Evolutionary conservation across 352 stramenopile species (phyloP).

Genomic region (Phytopythium delawarense): DNA sequence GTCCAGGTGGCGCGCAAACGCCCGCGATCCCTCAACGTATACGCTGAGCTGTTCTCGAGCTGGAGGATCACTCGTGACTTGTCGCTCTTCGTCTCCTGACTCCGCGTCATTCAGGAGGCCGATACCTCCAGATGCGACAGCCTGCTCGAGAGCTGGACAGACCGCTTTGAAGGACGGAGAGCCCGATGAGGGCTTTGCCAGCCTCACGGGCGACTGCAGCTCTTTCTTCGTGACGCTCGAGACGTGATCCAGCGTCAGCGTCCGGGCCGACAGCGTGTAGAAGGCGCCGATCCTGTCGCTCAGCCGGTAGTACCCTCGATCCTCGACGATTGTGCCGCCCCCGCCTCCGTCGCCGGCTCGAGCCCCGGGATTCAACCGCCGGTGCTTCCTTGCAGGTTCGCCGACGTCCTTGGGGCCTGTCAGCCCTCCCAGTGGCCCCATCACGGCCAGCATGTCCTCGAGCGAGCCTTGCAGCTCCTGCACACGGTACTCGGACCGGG

Average conservation of each 20-base stretch:
- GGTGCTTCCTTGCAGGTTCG: constrained; percentile 30
- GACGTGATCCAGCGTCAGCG: constrained; percentile 66
- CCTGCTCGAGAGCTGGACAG: constrained; percentile 49
- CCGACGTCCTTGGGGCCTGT: constrained; percentile 24
- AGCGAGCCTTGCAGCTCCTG: constrained; percentile 23
- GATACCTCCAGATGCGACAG: background rate
- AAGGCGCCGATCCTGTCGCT: constrained; percentile 76
- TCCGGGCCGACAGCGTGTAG: constrained; percentile 66
- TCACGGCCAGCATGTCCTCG: constrained; percentile 54
- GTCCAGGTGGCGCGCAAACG: constrained; percentile 59
- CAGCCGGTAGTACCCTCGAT: constrained; percentile 71
- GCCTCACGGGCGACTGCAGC: constrained; percentile 37
- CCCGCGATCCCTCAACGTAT: constrained; percentile 46
- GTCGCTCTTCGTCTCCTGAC: background rate
- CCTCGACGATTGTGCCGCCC: constrained; percentile 26
- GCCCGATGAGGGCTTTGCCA: constrained; percentile 27
- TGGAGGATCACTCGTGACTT: background rate
- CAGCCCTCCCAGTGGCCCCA: constrained; percentile 71
- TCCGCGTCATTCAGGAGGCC: background rate
- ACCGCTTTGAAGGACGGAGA: constrained; percentile 41
- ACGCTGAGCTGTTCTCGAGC: constrained; percentile 33
- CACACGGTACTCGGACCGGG: constrained; percentile 20
- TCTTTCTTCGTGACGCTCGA: constrained; percentile 58
- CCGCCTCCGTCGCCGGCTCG: background rate
- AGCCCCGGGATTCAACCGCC: constrained; percentile 18